Evolutionary conservation across 2,329 filamentous ascomycete species (phyloP).

Genomic region (Neonectria neomacrospora): DNA sequence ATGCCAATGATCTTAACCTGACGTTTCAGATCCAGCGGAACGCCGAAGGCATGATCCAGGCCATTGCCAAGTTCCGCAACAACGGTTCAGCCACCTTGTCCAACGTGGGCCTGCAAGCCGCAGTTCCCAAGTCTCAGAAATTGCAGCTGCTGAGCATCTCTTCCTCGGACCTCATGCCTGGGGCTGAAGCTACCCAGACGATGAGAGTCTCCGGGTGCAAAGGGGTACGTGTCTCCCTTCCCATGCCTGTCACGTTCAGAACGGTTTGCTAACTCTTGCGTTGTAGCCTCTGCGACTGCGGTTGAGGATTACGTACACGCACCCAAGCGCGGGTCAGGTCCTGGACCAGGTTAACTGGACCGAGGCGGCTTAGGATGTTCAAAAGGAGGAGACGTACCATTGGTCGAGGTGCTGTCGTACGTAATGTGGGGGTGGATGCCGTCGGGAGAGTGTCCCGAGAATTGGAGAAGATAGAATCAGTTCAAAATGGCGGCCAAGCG

Average conservation of each 20-base stretch:
- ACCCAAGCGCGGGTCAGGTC: slow-evolving; percentile 75
- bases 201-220: slow-evolving; percentile 89
- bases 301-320: slow-evolving; percentile 83
- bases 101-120: slow-evolving; percentile 87
- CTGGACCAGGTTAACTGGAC: slow-evolving; percentile 98
- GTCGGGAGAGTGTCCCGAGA: slow-evolving; percentile 22
- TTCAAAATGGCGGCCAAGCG: slow-evolving; percentile 41
- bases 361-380: slow-evolving; percentile 69
- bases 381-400: slow-evolving; percentile 11
- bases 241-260: background rate
- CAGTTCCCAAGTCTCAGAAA: slow-evolving; percentile 96
- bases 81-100: slow-evolving; percentile 72
- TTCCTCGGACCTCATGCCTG: slow-evolving; percentile 77
- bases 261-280: slow-evolving; percentile 31
- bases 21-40: slow-evolving; percentile 87
- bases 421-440: slow-evolving; percentile 30
- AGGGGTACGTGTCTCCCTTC: slow-evolving; percentile 76
- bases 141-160: slow-evolving; percentile 92
- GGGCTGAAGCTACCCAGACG: slow-evolving; percentile 86
- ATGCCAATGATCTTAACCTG: slow-evolving; percentile 85
- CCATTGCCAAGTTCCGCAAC: slow-evolving; percentile 87
- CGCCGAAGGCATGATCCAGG: slow-evolving; percentile 80
- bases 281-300: slow-evolving; percentile 82
- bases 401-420: slow-evolving; percentile 17
- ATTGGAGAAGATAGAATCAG: slow-evolving; percentile 41